Conservation (phyloP, 768 basidiomycete species). For the Collybiopsis confluens region DNA sequence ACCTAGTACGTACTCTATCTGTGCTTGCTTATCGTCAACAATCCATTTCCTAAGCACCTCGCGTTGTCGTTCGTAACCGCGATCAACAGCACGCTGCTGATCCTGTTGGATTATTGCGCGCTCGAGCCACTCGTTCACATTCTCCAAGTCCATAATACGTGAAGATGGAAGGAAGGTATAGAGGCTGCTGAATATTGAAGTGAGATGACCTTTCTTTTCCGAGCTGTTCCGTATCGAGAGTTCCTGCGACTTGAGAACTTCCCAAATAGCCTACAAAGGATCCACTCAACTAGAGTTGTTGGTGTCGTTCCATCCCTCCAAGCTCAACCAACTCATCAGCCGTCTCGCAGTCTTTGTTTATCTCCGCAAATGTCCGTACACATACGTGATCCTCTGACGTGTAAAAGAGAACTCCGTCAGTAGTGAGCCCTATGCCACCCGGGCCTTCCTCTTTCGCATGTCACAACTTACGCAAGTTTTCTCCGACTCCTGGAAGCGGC, state of each 20-base stretch:
- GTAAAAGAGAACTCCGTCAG: background rate
- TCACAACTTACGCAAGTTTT: constrained; percentile 22
- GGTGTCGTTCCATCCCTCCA: background rate
- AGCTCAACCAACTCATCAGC: constrained; percentile 14
- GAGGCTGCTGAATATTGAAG: constrained; percentile 5
- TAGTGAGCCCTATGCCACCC: background rate
- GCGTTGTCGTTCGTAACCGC: constrained; percentile 7
- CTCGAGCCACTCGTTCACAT: background rate
- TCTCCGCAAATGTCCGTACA: constrained; percentile 11
- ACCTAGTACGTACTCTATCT: constrained; percentile 15
- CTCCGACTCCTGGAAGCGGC: constrained; percentile 39
- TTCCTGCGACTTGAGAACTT: background rate
- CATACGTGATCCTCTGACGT: constrained; percentile 24
- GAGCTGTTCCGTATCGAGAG: background rate
- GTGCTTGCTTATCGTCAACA: constrained; percentile 10
- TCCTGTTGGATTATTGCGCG: constrained; percentile 34
- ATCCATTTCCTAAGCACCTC: constrained; percentile 13
- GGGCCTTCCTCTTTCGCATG: background rate
- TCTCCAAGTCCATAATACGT: constrained; percentile 4
- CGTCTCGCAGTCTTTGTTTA: constrained; percentile 22
- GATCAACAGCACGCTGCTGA: constrained; percentile 22
- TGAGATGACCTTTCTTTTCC: constrained; percentile 13
- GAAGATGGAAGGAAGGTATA: constrained; percentile 2
- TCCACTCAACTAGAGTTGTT: constrained; percentile 8
- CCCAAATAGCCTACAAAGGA: background rate